Evolutionary conservation across 2,329 filamentous ascomycete species (phyloP).

Genomic region (Colletotrichum graminicola): DNA sequence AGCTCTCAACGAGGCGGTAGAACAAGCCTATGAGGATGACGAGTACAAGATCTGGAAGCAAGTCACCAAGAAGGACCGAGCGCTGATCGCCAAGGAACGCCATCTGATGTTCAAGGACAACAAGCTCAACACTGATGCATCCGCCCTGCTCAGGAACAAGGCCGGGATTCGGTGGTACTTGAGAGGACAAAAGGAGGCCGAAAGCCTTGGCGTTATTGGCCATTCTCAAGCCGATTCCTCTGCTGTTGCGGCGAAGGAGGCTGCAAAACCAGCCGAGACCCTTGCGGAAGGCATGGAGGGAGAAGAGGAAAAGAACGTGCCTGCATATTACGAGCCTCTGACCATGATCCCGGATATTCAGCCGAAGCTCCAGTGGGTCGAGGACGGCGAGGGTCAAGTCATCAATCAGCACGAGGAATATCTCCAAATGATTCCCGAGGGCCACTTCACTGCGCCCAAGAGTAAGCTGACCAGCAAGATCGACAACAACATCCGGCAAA

Average conservation of each 20-base stretch:
- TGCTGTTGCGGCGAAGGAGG: constrained; percentile 62
- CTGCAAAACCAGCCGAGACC: constrained; percentile 73
- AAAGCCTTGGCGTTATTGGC: constrained; percentile 59
- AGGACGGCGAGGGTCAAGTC: constrained; percentile 89
- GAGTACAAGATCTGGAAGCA: constrained; percentile 99
- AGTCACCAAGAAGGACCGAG: constrained; percentile 96
- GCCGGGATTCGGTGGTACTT: constrained; percentile 91
- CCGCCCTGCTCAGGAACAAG: constrained; percentile 86
- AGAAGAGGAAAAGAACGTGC: constrained; percentile 84
- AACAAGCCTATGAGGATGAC: constrained; percentile 88
- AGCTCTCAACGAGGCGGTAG: constrained; percentile 73
- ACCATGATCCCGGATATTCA: constrained; percentile 88
- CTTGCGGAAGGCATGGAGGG: constrained; percentile 96
- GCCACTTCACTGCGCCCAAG: constrained; percentile 80
- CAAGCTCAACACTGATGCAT: constrained; percentile 87
- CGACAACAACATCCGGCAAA: constrained; percentile 90
- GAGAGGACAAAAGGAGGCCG: constrained; percentile 80
- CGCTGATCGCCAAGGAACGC: constrained; percentile 85
- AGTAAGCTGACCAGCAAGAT: constrained; percentile 83
- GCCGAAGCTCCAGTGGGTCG: constrained; percentile 84
- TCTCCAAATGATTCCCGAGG: constrained; percentile 79
- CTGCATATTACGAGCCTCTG: constrained; percentile 93
- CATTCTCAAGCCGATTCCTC: constrained; percentile 56
- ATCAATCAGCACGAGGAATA: constrained; percentile 90
- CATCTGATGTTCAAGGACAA: constrained; percentile 88